Conservation (phyloP, 345 rosid species). For the Gossypium thurberi region DNA sequence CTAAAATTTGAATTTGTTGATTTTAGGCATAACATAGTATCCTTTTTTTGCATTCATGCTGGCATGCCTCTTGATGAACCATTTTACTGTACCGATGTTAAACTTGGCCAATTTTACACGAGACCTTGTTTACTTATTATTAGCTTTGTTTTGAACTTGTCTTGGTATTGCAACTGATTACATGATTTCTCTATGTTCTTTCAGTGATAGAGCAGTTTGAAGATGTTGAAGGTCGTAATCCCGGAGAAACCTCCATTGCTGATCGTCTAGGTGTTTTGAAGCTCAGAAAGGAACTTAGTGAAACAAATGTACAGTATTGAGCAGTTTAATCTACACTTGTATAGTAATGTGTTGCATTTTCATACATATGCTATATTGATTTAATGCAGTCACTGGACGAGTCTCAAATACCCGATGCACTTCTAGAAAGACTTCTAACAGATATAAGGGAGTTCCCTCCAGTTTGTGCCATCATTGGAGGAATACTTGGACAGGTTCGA, state of each 20-base stretch:
- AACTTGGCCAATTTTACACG: not conserved
- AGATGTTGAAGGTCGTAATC: conserved; percentile 51
- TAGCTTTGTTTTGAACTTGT: not conserved
- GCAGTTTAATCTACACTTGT: not conserved
- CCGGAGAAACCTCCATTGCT: conserved; percentile 39
- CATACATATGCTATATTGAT: conserved; percentile 1
- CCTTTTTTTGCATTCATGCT: not conserved
- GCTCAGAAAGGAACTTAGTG: conserved; percentile 63
- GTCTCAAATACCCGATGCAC: conserved; percentile 50
- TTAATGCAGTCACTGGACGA: conserved; percentile 49
- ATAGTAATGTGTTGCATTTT: not conserved
- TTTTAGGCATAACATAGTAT: not conserved
- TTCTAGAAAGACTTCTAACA: conserved; percentile 65
- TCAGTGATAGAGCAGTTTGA: conserved; percentile 80
- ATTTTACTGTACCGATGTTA: not conserved
- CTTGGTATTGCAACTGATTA: not conserved
- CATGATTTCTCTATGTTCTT: not conserved
- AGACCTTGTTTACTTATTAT: not conserved
- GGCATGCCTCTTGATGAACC: not conserved
- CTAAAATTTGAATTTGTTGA: not conserved
- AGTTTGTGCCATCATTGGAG: conserved; percentile 88
- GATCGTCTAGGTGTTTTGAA: conserved; percentile 60
- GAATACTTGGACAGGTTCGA: conserved; percentile 82
- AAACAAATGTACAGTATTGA: conserved; percentile 43
- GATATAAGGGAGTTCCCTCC: conserved; percentile 64